Evolutionary conservation across 371 early-diverging fungal genomes (phyloP), one percentile per base, ranked within the genome.

Genomic region (Spraguea lophii): DNA sequence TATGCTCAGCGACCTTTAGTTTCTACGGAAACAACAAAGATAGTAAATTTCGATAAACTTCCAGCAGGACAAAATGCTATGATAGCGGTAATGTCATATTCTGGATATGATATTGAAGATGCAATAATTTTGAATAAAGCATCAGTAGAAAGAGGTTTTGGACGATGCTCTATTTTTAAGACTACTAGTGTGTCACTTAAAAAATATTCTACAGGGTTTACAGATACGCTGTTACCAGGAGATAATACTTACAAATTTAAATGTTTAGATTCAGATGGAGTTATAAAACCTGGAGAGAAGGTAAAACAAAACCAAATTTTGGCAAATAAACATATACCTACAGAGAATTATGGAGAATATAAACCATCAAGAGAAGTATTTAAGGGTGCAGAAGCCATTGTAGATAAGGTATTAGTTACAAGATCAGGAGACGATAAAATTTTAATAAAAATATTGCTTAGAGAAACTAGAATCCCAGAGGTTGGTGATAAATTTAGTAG

Each of bases 51-150:
- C 66, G 90, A 90, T 66, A 84, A 88, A 69, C 70, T 86, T 42
- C 97, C 99, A 26, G 93, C 97, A 38, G 99, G 97, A 25, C 92
- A 94, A 70, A 95, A 95, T 65, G 97, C 93, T 13, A 89, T 83
- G 19, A 89, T 98, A 3, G 95, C 93, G 45, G 92, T 98, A 48
- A 91, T 97, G 93, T 80, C 81, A 74, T 94, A 91, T 66, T 83
- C 85, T 45, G 97, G 97, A 37, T 97, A 97, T 74, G 92, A 98
- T 77, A 91, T 92, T 71, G 99, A 99, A 76, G 97, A 99, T 76
- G 92, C 99, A 13, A 66, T 97, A 56, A 85, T 99, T 1, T 54
- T 99, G 43, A 99, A 95, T 75, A 86, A 84, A 74, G 77, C 85
- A 6, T 85, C 90, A 37, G 62, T 97, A 3, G 95, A 99, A 71